Evolutionary conservation across 805 yeast species (phyloP), one percentile per base, ranked within the genome.

Genomic region (Candida dajiaensis): DNA sequence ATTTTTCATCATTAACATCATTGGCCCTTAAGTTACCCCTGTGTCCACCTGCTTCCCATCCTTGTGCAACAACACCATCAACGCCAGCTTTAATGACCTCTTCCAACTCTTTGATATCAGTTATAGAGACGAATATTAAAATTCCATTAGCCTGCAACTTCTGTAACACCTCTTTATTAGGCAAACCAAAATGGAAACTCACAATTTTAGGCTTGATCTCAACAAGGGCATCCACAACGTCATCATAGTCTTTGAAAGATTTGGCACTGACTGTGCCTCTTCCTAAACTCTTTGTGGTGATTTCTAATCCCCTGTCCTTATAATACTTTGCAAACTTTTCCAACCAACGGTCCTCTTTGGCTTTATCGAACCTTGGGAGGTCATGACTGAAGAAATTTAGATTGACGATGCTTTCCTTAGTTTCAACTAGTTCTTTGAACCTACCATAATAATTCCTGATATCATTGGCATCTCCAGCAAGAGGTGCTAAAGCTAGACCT

Each of bases 1-100:
- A 58, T 25, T 66, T 62, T 19, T 50, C 50, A 46, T 65, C 64
- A 10, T 51, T 49, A 26, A 62, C 63, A 48, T 71, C 77, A 21
- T 61, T 58, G 5, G 53, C 50, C 9, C 37, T 52, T 43, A 71
- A 74, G 50, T 68, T 72, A 3, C 84, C 84, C 16, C 85, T 62
- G 55, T 80, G 85, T 0, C 85, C 85, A 21, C 85, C 85, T 4
- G 85, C 85, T 52, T 79, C 85, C 57, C 66, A 67, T 0, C 85
- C 85, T 58, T 81, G 86, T 22, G 71, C 66, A 8, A 74, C 64
- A 4, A 80, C 59, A 2, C 76, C 82, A 57, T 78, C 80, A 7
- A 72, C 70, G 0, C 70, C 70, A 0, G 58, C 47, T 0, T 59
- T 54, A 3, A 57, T 26, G 26, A 67, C 58, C 40, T 56, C 31